Percentiles rank a stretch among this genome's conserved stretches.
These are phyloP conservation scores for Phylloporus rhodoxanthus DNA, from an alignment of 768 basidiomycete species.

Conservation along the genomic window DNA sequence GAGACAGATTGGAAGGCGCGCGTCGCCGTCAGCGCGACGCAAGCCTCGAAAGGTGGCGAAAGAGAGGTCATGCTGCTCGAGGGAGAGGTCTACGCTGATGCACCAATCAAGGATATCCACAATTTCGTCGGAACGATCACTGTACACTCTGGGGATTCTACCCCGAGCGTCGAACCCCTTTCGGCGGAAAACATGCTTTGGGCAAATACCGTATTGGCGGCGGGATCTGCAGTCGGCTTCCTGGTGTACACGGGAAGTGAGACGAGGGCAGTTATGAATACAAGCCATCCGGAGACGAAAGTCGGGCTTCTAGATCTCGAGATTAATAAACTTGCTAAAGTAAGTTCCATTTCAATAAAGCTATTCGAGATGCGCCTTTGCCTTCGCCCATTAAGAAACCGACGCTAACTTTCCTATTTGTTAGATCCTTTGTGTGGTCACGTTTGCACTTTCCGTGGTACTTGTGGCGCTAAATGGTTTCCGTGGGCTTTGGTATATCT, in stretches of 20 bases:
- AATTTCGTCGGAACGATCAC: conserved; percentile 92
- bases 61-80: conserved; percentile 53
- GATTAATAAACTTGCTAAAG: conserved; percentile 94
- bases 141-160: conserved; percentile 40
- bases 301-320: conserved; percentile 88
- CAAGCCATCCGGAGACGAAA: conserved; percentile 94
- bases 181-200: conserved; percentile 94
- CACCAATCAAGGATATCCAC: conserved; percentile 95
- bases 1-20: conserved; percentile 99
- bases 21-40: conserved; percentile 56
- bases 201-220: conserved; percentile 96
- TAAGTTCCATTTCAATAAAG: conserved; percentile 25
- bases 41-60: conserved; percentile 34
- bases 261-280: conserved; percentile 98
- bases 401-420: not conserved
- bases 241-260: conserved; percentile 93
- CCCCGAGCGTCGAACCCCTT: conserved; percentile 67
- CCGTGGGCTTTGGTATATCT: conserved; percentile 92
- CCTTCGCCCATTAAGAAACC: not conserved
- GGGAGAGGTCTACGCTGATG: conserved; percentile 92
- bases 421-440: conserved; percentile 90
- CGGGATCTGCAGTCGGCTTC: conserved; percentile 88
- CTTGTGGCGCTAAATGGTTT: conserved; percentile 96
- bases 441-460: conserved; percentile 84
- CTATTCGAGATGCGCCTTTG: not conserved